Conservation (phyloP, 129 eudicot species). For the Deinandra increscens region DNA sequence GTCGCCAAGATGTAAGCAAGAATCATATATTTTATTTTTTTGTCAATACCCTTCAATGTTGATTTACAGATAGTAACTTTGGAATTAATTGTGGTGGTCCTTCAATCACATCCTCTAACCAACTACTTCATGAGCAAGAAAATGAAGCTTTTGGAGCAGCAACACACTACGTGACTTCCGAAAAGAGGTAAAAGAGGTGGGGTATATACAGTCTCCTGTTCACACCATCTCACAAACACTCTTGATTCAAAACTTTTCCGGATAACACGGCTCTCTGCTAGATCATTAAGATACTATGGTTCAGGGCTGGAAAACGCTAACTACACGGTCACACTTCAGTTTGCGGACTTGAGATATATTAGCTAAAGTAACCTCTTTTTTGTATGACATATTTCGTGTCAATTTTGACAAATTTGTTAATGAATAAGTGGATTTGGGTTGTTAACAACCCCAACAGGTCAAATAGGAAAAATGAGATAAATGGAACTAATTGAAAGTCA, state of each 20-base stretch:
- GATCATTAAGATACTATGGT: too few species aligned
- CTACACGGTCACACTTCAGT: slow-evolving; percentile 64
- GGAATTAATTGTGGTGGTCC: too few species aligned
- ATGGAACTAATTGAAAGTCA: too few species aligned
- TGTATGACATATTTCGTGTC: too few species aligned
- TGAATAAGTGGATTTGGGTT: background rate
- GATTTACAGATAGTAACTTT: too few species aligned
- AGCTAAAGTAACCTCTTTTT: background rate
- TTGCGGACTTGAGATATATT: slow-evolving; percentile 52
- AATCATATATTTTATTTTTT: background rate
- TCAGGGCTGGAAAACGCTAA: slow-evolving; percentile 78
- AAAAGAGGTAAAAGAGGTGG: slow-evolving; percentile 74
- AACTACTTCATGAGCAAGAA: too few species aligned
- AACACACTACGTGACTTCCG: slow-evolving; percentile 40
- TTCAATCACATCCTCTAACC: too few species aligned
- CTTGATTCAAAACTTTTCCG: slow-evolving; percentile 71
- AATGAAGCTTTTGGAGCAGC: slow-evolving; percentile 65
- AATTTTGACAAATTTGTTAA: background rate
- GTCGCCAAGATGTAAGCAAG: slow-evolving; percentile 57
- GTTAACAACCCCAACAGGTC: background rate
- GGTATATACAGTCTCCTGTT: slow-evolving; percentile 36
- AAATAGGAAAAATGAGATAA: too few species aligned
- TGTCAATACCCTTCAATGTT: background rate
- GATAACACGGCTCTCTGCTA: slow-evolving; percentile 62
- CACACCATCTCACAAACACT: slow-evolving; percentile 48